These are phyloP conservation scores for Dipteronia dyeriana DNA, from an alignment of 345 rosid genomes.

Conservation along the genomic window DNA sequence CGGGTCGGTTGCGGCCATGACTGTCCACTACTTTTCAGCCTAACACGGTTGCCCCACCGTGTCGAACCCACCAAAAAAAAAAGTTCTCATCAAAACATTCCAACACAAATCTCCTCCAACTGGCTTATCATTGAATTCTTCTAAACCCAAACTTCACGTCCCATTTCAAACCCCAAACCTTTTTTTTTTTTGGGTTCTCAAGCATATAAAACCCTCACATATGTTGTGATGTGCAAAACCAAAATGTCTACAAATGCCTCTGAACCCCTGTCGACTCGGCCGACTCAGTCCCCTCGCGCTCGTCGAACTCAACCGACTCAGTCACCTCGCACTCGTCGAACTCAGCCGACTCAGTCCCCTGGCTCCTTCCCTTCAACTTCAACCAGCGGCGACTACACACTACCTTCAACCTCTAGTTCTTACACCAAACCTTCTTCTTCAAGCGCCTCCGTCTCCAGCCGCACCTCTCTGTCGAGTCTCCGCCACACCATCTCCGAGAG, in stretches of 20 bases:
- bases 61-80: no score
- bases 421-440: slow-evolving; percentile 29
- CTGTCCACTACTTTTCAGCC: no score
- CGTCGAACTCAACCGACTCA: slow-evolving; percentile 35
- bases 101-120: no score
- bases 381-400: slow-evolving; percentile 20
- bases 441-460: slow-evolving; percentile 31
- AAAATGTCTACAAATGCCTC: slow-evolving; percentile 57
- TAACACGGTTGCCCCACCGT: no score
- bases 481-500: slow-evolving; percentile 63
- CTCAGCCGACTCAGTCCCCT: slow-evolving; percentile 18
- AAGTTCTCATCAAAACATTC: no score
- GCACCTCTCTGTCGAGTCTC: slow-evolving; percentile 67
- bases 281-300: slow-evolving; percentile 31
- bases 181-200: no score
- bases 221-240: slow-evolving; percentile 84
- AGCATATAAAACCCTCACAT: not conserved
- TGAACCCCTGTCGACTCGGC: slow-evolving; percentile 36
- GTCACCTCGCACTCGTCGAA: slow-evolving; percentile 21
- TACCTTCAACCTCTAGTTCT: not conserved
- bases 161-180: not conserved
- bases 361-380: slow-evolving; percentile 24
- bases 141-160: not conserved
- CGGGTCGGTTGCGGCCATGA: no score
- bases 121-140: no score